These are phyloP conservation scores for Zopfochytrium polystomum DNA, from an alignment of 371 early-diverging fungal genomes.

Conservation along the genomic window DNA sequence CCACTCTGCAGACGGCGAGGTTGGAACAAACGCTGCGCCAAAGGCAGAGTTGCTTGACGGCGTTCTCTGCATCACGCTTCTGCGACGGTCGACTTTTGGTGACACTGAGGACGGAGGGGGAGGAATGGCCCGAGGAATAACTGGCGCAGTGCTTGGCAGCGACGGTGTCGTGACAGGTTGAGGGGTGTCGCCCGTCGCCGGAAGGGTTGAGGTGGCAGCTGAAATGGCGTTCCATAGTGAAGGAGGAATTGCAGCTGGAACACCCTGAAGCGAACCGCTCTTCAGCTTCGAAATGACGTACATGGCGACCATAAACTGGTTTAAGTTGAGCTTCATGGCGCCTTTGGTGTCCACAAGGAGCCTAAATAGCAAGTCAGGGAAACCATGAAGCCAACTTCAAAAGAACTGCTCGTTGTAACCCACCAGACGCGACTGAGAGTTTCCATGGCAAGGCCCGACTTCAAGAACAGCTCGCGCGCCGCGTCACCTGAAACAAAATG, in stretches of 20 bases:
- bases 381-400: background rate
- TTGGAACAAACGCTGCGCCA: background rate
- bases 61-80: conserved; percentile 18
- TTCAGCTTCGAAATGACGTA: conserved; percentile 38
- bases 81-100: conserved; percentile 11
- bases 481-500: conserved; percentile 31
- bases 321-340: conserved; percentile 25
- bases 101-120: background rate
- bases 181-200: background rate
- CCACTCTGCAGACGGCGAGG: conserved; percentile 49
- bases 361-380: conserved; percentile 12
- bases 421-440: conserved; percentile 35
- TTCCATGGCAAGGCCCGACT: conserved; percentile 38
- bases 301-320: conserved; percentile 49
- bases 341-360: conserved; percentile 36
- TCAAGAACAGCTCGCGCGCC: conserved; percentile 43
- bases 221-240: conserved; percentile 26
- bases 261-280: conserved; percentile 27
- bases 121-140: background rate
- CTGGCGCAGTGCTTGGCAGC: background rate
- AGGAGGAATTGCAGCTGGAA: conserved; percentile 40
- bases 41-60: background rate
- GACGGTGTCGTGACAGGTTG: background rate
- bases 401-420: background rate
- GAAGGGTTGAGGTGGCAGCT: conserved; percentile 13